Base-by-base conservation (phyloP, 1,284 basidiomycete genomes). In the Psilocybe mexicana region DNA sequence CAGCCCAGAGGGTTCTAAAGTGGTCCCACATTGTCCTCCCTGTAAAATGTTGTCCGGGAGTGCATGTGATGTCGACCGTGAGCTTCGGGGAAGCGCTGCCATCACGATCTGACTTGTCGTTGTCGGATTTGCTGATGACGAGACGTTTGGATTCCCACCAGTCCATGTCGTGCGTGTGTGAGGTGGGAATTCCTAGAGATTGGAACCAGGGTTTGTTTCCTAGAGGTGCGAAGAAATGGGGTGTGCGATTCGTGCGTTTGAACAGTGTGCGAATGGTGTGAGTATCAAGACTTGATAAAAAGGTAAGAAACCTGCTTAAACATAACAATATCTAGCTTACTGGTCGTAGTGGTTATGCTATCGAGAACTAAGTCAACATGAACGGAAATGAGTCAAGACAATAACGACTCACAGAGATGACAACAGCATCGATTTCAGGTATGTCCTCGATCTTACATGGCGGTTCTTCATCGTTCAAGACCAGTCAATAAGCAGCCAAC, bases 291-390 rank as follows among this genome's bases (percentile, higher is more conserved):
- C 81, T 83, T 58, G 5, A 5, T 25, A 44, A 8, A 33, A 33
- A 33, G 30, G 30, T 49, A 7, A 44, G 44, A 3, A 26, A 6
- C 11, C n/a, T 23, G 36, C n/a, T 3, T 23, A 4, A 18, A 18
- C 18, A 18, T 24, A 11, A 30, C 18, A 40, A 12, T 38, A 30
- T 24, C 43, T n/a, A 28, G 67, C 79, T 60, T 61, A 85, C 83
- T 85, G 88, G 70, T 89, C 87, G 62, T 88, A 89, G 69, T 89
- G 87, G 64, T 89, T 85, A 67, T 90, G 87, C 81, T 81, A 40
- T 52, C 24, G 33, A 7, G 42, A 38, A 18, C 0, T 18, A 18
- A 18, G 5, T 36, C 25, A 44, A 2, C 52, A 42, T 40, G 40
- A 52, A 40, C n/a, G 14, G 10, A 36, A 52, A 50, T 18, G 28